These are phyloP conservation scores for Solanum etuberosum DNA, from an alignment of 257 asterid genomes.

Conservation along the genomic window DNA sequence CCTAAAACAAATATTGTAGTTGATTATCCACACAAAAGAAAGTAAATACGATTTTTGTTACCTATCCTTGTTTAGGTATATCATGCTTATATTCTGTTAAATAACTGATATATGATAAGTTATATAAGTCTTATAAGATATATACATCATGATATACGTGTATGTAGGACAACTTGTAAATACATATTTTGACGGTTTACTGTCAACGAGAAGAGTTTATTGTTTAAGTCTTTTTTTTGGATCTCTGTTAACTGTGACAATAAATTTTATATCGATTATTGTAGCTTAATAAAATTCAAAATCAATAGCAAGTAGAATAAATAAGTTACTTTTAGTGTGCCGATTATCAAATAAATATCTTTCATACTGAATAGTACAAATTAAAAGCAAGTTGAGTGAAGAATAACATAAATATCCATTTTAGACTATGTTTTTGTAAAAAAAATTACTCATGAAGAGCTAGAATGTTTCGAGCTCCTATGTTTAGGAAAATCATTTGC, in stretches of 20 bases:
- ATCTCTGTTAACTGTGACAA: fast-evolving
- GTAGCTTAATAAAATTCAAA: too few relatives aligned
- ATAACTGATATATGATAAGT: neutral
- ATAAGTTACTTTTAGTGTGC: neutral
- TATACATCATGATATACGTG: neutral
- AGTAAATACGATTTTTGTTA: neutral
- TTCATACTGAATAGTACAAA: fast-evolving
- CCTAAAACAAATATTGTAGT: neutral
- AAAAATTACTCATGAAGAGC: too few relatives aligned
- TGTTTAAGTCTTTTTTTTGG: too few relatives aligned
- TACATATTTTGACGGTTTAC: neutral
- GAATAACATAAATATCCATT: neutral
- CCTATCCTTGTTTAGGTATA: neutral
- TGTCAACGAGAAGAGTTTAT: neutral
- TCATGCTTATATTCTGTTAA: neutral
- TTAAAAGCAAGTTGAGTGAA: neutral
- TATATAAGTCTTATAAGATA: neutral
- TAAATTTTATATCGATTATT: too few relatives aligned
- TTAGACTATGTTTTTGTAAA: too few relatives aligned
- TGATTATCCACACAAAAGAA: neutral
- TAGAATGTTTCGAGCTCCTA: too few relatives aligned
- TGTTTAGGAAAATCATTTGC: too few relatives aligned
- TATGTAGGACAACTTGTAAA: neutral
- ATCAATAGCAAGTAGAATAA: neutral
- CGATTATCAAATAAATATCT: too few relatives aligned